Conservation (phyloP, 768 basidiomycete species). For the Wakefieldia striispora region DNA sequence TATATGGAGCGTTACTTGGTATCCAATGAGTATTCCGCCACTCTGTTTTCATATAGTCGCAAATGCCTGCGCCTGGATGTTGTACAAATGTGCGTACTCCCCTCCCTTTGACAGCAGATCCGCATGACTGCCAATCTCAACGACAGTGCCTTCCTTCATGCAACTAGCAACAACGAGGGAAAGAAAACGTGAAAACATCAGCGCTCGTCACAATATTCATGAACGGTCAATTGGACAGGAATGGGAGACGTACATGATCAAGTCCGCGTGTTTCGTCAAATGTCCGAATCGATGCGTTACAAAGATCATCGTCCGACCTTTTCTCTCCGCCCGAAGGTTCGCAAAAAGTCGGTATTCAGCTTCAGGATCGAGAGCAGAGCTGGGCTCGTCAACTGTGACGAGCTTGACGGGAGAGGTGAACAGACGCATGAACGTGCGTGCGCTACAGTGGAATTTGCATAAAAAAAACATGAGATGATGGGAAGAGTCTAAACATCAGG, state of each 20-base stretch:
- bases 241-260: conserved; percentile 32
- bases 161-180: conserved; percentile 19
- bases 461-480: background rate
- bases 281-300: conserved; percentile 41
- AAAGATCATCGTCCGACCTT: conserved; percentile 39
- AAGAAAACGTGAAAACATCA: background rate
- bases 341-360: conserved; percentile 34
- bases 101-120: conserved; percentile 29
- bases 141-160: conserved; percentile 32
- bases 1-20: too few relatives aligned
- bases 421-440: conserved; percentile 42
- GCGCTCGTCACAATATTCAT: background rate
- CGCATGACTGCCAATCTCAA: conserved; percentile 34
- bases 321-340: conserved; percentile 24
- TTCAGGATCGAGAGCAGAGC: conserved; percentile 37
- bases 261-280: conserved; percentile 36
- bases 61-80: conserved; percentile 33
- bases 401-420: conserved; percentile 30
- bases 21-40: too few relatives aligned
- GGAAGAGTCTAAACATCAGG: too few relatives aligned
- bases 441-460: conserved; percentile 10
- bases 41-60: background rate
- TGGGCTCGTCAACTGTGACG: conserved; percentile 38
- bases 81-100: conserved; percentile 35
- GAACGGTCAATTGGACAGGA: background rate